A percentile compares a stretch with the other conserved stretches of the same genome.
These are phyloP conservation scores for Raffaelea deltoideospora DNA, from an alignment of 2,329 filamentous ascomycete genomes.

Conservation along the genomic window DNA sequence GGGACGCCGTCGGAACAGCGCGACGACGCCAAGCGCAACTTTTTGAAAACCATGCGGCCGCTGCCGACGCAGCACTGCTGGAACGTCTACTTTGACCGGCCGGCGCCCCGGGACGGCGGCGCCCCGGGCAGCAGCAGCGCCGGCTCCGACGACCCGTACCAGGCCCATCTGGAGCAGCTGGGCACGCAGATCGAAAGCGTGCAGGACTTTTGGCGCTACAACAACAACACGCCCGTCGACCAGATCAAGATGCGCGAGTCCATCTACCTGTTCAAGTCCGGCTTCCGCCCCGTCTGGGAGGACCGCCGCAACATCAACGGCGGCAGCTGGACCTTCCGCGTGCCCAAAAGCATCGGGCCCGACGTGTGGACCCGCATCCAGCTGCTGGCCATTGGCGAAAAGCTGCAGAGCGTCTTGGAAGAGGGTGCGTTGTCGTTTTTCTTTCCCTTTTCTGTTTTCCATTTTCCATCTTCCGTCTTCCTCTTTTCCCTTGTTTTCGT, in stretches of 20 bases:
- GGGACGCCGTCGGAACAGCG: conserved; percentile 61
- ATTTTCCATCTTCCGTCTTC: not conserved
- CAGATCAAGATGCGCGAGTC: conserved; percentile 64
- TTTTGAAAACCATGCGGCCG: conserved; percentile 57
- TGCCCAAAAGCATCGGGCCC: conserved; percentile 57
- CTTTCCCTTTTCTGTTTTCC: not conserved
- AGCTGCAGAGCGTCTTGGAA: conserved; percentile 58
- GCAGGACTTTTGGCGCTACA: conserved; percentile 73
- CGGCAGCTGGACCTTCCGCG: conserved; percentile 84
- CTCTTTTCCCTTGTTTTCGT: not conserved
- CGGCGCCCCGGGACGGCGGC: not conserved
- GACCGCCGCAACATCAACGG: conserved; percentile 76
- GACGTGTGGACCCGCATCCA: conserved; percentile 73
- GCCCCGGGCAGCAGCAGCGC: not conserved
- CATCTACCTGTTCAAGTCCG: conserved; percentile 65
- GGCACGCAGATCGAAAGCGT: conserved; percentile 58
- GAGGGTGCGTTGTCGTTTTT: conserved; percentile 34
- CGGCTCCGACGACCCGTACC: conserved; percentile 25
- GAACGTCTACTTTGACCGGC: conserved; percentile 53
- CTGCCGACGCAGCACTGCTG: conserved; percentile 70
- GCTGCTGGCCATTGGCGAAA: conserved; percentile 70
- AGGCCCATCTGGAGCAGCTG: conserved; percentile 44
- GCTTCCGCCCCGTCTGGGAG: conserved; percentile 66
- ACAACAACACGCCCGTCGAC: conserved; percentile 66
- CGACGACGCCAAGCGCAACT: conserved; percentile 71